Conservation (phyloP, 2,329 filamentous ascomycete genomes). For the Botrytis deweyae region DNA sequence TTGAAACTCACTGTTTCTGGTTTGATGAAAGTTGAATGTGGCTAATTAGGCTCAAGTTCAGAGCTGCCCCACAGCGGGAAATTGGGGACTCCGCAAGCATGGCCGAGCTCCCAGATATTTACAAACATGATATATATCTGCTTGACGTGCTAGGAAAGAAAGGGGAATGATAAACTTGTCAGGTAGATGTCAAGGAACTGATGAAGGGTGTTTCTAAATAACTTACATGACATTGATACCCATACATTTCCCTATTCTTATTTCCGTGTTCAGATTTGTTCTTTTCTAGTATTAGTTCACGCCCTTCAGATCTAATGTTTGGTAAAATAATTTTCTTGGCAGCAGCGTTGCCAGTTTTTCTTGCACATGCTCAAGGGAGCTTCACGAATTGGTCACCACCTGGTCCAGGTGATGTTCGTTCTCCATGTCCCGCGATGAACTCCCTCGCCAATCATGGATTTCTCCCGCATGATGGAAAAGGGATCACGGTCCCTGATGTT, state of each 20-base stretch:
- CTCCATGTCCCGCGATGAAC: background rate
- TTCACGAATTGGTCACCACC: conserved; percentile 26
- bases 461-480: conserved; percentile 39
- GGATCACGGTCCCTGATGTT: conserved; percentile 32
- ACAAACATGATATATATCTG: background rate
- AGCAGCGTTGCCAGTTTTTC: background rate
- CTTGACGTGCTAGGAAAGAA: background rate
- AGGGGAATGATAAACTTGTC: background rate
- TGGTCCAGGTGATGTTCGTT: conserved; percentile 28
- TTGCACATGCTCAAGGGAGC: conserved; percentile 20
- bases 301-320: background rate
- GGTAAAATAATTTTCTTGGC: background rate
- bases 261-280: background rate
- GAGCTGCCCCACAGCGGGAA: background rate
- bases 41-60: background rate
- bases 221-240: background rate
- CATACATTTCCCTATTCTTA: background rate
- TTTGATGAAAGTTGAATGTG: background rate
- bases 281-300: background rate
- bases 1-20: background rate
- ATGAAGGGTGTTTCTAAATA: background rate
- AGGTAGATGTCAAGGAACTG: background rate
- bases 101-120: background rate
- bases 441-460: conserved; percentile 36
- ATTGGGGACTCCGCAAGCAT: background rate